These are phyloP conservation scores for Arthrobotrys entomopaga DNA, from an alignment of 2,329 filamentous ascomycete genomes.

Conservation along the genomic window DNA sequence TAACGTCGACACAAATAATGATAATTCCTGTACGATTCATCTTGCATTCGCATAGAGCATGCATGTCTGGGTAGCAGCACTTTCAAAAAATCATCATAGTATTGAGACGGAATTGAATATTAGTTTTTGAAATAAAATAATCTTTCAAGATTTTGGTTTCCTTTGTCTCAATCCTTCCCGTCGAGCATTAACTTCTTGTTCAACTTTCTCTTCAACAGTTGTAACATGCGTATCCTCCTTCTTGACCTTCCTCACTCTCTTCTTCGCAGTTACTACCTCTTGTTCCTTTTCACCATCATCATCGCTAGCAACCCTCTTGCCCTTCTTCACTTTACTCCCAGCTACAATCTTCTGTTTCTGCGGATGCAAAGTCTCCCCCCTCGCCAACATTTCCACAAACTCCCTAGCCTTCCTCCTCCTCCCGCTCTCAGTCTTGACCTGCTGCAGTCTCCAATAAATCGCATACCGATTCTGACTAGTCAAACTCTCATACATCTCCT, in stretches of 20 bases:
- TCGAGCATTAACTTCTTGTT: constrained; percentile 16
- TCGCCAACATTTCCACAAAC: constrained; percentile 63
- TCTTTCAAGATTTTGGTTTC: constrained; percentile 35
- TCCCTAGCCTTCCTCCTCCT: constrained; percentile 61
- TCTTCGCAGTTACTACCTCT: constrained; percentile 13
- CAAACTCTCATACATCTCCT: constrained; percentile 64
- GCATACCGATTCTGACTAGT: constrained; percentile 65
- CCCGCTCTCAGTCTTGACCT: constrained; percentile 61
- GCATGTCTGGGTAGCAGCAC: not conserved
- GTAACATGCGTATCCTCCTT: constrained; percentile 1
- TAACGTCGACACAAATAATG: constrained; percentile 9
- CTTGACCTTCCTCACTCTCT: constrained; percentile 30
- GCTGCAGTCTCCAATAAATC: constrained; percentile 64
- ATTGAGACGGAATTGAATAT: not conserved
- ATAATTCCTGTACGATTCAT: constrained; percentile 1
- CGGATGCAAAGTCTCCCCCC: constrained; percentile 59
- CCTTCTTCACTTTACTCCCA: constrained; percentile 6
- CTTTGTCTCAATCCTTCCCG: constrained; percentile 30
- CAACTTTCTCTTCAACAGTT: constrained; percentile 6
- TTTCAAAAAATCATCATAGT: not conserved
- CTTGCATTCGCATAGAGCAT: not conserved
- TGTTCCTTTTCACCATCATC: constrained; percentile 17
- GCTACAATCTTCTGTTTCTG: constrained; percentile 12
- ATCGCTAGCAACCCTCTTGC: constrained; percentile 18
- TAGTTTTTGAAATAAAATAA: no score